phyloP scores from a whole-genome alignment of 192 early-diverging fungal species.

The Entomortierella parvispora region DNA sequence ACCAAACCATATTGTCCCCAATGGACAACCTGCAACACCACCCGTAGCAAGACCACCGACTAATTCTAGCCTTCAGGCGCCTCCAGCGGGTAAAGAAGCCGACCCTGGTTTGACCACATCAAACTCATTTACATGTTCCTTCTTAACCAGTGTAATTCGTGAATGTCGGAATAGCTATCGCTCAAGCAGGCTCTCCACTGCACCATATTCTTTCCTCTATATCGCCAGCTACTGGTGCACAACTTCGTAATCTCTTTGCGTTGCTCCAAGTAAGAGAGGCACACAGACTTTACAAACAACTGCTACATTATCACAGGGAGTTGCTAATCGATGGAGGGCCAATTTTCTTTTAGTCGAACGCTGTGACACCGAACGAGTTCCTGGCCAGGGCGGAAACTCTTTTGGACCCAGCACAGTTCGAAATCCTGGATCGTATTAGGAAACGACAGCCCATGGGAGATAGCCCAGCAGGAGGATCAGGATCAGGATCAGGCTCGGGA shows the following conservation, averaged over 20 bases:
- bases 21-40: constrained; percentile 16
- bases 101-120: background rate
- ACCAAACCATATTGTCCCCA: constrained; percentile 2
- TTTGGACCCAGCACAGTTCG: constrained; percentile 55
- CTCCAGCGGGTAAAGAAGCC: constrained; percentile 11
- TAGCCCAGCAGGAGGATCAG: background rate
- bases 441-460: constrained; percentile 27
- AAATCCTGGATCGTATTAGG: constrained; percentile 56
- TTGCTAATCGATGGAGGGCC: too few species aligned
- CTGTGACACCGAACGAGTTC: constrained; percentile 56
- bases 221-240: constrained; percentile 17
- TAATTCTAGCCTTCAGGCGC: background rate
- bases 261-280: constrained; percentile 33
- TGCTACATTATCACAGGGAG: background rate
- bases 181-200: constrained; percentile 36
- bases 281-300: background rate
- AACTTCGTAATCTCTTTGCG: constrained; percentile 29
- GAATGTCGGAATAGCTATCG: constrained; percentile 18
- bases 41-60: constrained; percentile 5
- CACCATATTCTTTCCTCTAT: constrained; percentile 26
- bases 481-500: background rate
- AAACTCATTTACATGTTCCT: background rate
- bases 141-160: background rate
- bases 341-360: constrained; percentile 29
- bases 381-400: constrained; percentile 48